Conservation (phyloP, 2,329 filamentous ascomycete genomes). For the Fusarium austroafricanum region DNA sequence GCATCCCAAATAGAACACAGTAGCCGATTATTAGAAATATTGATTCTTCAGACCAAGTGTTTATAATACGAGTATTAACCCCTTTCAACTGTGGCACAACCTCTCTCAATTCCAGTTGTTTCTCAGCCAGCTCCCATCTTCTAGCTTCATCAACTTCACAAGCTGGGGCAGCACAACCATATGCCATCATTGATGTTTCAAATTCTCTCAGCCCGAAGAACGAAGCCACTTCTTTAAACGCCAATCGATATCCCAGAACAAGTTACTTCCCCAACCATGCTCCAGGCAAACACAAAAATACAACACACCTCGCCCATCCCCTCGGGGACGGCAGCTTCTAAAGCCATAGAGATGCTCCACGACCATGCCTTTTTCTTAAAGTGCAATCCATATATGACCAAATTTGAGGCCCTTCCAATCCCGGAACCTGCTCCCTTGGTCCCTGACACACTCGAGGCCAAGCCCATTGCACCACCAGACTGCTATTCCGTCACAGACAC, state of each 20-base stretch:
- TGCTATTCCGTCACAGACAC: slow-evolving; percentile 62
- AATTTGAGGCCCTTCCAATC: slow-evolving; percentile 53
- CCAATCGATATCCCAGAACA: background rate
- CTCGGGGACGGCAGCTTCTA: slow-evolving; percentile 48
- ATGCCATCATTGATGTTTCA: no score
- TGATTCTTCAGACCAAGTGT: background rate
- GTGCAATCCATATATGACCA: slow-evolving; percentile 64
- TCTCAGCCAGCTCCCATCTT: no score
- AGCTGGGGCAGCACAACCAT: no score
- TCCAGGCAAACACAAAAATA: slow-evolving; percentile 58
- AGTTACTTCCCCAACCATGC: slow-evolving; percentile 46
- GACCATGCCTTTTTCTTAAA: slow-evolving; percentile 64
- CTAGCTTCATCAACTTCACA: no score
- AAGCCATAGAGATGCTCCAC: slow-evolving; percentile 60
- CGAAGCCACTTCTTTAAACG: background rate
- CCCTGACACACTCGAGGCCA: slow-evolving; percentile 45
- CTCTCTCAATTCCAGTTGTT: background rate
- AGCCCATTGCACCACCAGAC: slow-evolving; percentile 46
- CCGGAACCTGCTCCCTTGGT: slow-evolving; percentile 29
- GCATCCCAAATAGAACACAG: background rate
- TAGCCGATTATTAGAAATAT: background rate
- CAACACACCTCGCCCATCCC: slow-evolving; percentile 59
- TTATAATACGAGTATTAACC: background rate
- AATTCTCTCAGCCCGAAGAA: background rate
- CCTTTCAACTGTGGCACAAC: background rate